Evolutionary conservation across 306 rosid genomes (phyloP).

Genomic region (Vachellia collinsii): DNA sequence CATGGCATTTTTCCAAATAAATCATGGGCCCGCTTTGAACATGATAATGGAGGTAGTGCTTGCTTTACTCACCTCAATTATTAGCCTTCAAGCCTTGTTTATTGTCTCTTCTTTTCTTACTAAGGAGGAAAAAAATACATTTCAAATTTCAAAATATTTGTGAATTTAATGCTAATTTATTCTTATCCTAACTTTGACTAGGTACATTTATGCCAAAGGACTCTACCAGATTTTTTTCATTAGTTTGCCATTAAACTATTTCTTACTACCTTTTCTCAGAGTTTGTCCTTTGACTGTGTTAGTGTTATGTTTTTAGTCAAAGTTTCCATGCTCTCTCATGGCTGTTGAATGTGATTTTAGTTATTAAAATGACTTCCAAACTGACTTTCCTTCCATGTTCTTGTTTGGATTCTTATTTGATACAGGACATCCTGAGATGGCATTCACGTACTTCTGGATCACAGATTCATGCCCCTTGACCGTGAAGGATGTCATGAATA

Average conservation of each 20-base stretch:
- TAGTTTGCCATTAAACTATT: conserved; percentile 4
- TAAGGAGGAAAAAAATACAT: conserved; percentile 12
- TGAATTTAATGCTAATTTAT: conserved; percentile 17
- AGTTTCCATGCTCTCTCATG: conserved; percentile 4
- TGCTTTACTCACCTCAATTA: conserved; percentile 30
- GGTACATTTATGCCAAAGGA: background rate
- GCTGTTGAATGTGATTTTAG: conserved; percentile 11
- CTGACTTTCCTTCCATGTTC: conserved; percentile 6
- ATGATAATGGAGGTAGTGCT: conserved; percentile 73
- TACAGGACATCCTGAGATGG: conserved; percentile 77
- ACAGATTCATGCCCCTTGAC: conserved; percentile 94
- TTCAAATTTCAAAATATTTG: conserved; percentile 14
- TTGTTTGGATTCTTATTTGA: background rate
- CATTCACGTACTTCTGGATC: conserved; percentile 88
- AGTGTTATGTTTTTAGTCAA: background rate
- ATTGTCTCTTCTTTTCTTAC: conserved; percentile 21
- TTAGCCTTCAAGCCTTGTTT: conserved; percentile 2
- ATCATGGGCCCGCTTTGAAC: conserved; percentile 88
- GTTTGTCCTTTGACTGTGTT: conserved; percentile 1
- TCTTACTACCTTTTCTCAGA: background rate
- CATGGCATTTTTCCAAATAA: conserved; percentile 95
- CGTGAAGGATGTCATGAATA: conserved; percentile 68
- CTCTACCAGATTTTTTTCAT: conserved; percentile 21
- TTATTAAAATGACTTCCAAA: background rate
- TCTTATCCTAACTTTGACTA: background rate